phyloP scores from a whole-genome alignment of 1,284 basidiomycete species.

The Meripilus lineatus region DNA sequence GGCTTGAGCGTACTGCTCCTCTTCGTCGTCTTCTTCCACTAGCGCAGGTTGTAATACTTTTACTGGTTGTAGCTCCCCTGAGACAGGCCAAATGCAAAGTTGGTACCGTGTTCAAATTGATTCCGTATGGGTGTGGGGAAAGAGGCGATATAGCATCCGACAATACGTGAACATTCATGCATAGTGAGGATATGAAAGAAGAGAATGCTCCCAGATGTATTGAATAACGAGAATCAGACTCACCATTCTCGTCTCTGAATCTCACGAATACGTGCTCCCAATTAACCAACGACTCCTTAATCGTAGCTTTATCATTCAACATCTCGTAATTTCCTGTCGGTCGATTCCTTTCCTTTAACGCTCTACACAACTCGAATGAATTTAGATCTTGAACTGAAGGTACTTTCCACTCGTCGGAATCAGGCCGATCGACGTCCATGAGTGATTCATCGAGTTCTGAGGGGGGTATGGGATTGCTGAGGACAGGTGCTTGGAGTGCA shows the following conservation, averaged over 20 bases:
- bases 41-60: slow-evolving; percentile 38
- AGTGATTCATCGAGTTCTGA: slow-evolving; percentile 17
- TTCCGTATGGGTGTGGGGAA: too few relatives aligned
- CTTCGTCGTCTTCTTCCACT: slow-evolving; percentile 41
- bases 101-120: too few relatives aligned
- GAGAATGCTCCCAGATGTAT: slow-evolving; percentile 2
- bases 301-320: slow-evolving; percentile 37
- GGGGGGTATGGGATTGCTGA: background rate
- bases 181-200: too few relatives aligned
- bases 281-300: slow-evolving; percentile 48
- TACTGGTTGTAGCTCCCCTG: slow-evolving; percentile 40
- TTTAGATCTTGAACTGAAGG: slow-evolving; percentile 39
- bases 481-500: slow-evolving; percentile 5
- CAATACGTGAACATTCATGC: too few relatives aligned
- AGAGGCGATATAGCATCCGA: background rate
- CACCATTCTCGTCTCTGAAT: slow-evolving; percentile 56
- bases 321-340: slow-evolving; percentile 46
- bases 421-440: slow-evolving; percentile 33
- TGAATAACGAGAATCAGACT: slow-evolving; percentile 16
- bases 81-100: background rate
- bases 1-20: slow-evolving; percentile 14
- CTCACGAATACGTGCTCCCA: slow-evolving; percentile 67
- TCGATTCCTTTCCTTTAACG: slow-evolving; percentile 44
- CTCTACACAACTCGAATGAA: slow-evolving; percentile 64
- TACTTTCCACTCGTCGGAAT: slow-evolving; percentile 27